Conservation (phyloP, 352 stramenopile species). For the Phytophthora agathidicida region DNA sequence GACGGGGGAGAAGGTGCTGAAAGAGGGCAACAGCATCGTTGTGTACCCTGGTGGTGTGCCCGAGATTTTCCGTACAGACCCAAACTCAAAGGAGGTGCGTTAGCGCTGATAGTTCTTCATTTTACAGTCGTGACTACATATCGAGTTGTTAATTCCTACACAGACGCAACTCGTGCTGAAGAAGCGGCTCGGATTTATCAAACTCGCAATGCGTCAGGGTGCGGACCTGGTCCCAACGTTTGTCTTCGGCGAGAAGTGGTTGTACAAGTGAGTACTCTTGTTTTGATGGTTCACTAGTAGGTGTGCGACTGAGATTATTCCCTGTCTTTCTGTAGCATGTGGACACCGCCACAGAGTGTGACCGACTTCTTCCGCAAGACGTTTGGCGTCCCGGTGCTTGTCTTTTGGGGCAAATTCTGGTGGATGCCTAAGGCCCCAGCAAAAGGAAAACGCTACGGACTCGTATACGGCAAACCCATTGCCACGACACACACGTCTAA, state of each 20-base stretch:
- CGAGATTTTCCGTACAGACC: conserved; percentile 48
- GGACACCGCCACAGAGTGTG: conserved; percentile 34
- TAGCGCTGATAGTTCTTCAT: too few relatives aligned
- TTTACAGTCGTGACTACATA: too few relatives aligned
- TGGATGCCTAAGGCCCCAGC: conserved; percentile 40
- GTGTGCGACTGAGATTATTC: too few relatives aligned
- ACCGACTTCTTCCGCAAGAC: conserved; percentile 30
- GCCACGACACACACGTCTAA: conserved; percentile 12
- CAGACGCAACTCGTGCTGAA: conserved; percentile 42
- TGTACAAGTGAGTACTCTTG: conserved; percentile 42
- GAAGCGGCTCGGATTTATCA: conserved; percentile 47
- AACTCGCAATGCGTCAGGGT: conserved; percentile 42
- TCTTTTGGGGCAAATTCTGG: conserved; percentile 49
- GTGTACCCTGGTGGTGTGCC: conserved; percentile 48
- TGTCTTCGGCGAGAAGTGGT: conserved; percentile 55
- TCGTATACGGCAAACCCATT: conserved; percentile 50
- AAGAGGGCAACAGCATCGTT: conserved; percentile 37
- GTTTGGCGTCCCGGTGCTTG: conserved; percentile 34
- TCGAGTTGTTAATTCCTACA: conserved; percentile 8
- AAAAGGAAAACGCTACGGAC: conserved; percentile 35
- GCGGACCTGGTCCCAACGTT: conserved; percentile 47
- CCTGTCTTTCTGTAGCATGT: conserved; percentile 25
- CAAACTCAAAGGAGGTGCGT: conserved; percentile 34
- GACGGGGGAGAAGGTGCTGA: conserved; percentile 41
- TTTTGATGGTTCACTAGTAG: background rate